Conservation (phyloP, 768 basidiomycete genomes). For the Mycena crocata region DNA sequence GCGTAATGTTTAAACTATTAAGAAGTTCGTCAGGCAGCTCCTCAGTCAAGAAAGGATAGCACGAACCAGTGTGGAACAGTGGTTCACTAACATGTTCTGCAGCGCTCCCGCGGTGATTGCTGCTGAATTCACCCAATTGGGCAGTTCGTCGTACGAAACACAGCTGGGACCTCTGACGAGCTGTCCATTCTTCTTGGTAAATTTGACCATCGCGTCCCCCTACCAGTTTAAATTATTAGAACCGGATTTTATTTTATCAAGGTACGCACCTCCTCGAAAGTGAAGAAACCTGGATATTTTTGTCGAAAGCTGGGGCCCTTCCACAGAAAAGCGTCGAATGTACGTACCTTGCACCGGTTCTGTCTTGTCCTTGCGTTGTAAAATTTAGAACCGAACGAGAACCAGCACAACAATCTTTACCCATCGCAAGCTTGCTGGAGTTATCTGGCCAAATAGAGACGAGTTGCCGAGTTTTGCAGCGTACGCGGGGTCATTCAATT, state of each 20-base stretch:
- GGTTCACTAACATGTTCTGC: conserved; percentile 56
- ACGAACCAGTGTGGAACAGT: conserved; percentile 59
- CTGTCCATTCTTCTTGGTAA: conserved; percentile 58
- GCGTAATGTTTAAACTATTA: conserved; percentile 53
- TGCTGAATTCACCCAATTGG: conserved; percentile 59
- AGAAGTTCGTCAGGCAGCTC: not conserved
- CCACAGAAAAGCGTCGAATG: not conserved
- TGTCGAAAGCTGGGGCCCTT: no score
- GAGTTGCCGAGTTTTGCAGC: conserved; percentile 48
- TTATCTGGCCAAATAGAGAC: conserved; percentile 55
- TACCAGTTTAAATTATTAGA: not conserved
- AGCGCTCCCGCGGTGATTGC: conserved; percentile 53
- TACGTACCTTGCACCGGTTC: not conserved
- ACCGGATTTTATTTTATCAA: not conserved
- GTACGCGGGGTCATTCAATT: conserved; percentile 53
- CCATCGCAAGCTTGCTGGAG: conserved; percentile 64
- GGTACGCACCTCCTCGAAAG: conserved; percentile 47
- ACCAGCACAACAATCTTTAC: conserved; percentile 39
- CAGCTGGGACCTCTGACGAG: conserved; percentile 59
- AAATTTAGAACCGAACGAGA: not conserved
- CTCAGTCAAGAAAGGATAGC: not conserved
- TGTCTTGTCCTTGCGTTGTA: conserved; percentile 49
- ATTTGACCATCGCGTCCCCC: conserved; percentile 44
- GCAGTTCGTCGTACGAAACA: conserved; percentile 64
- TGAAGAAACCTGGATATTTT: conserved; percentile 43